Percentiles rank a stretch among this genome's conserved stretches.
These are phyloP conservation scores for Podaxis rugospora DNA, from an alignment of 768 basidiomycete genomes.

Conservation along the genomic window DNA sequence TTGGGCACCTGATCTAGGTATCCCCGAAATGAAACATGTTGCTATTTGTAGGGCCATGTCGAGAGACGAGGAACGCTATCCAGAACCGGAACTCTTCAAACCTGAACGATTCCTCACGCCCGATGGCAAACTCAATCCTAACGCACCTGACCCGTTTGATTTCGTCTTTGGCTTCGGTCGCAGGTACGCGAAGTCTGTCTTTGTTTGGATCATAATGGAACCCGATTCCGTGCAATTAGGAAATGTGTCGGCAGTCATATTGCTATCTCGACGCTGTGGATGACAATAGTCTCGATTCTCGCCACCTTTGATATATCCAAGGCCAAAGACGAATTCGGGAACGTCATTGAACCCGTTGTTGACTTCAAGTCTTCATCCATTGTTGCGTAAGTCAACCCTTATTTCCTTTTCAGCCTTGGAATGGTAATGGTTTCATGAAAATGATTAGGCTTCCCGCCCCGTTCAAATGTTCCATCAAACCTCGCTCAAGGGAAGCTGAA, in stretches of 20 bases:
- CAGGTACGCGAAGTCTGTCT: slow-evolving; percentile 8
- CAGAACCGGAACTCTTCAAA: slow-evolving; percentile 30
- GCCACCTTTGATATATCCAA: slow-evolving; percentile 25
- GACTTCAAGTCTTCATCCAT: slow-evolving; percentile 15
- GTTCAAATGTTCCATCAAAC: slow-evolving; percentile 25
- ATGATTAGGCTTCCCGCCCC: slow-evolving; percentile 18
- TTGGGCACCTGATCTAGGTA: background rate
- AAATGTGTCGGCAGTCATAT: slow-evolving; percentile 29
- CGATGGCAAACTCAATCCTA: slow-evolving; percentile 14
- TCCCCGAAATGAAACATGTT: background rate
- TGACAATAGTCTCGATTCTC: slow-evolving; percentile 25
- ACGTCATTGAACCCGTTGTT: slow-evolving; percentile 23
- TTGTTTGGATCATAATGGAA: background rate
- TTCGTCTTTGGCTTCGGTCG: slow-evolving; percentile 27
- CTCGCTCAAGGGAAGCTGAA: slow-evolving; percentile 21
- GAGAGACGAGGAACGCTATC: slow-evolving; percentile 31
- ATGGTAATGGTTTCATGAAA: background rate
- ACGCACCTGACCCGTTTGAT: slow-evolving; percentile 14
- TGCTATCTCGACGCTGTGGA: slow-evolving; percentile 22
- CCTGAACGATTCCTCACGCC: slow-evolving; percentile 31
- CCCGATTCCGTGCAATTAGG: slow-evolving; percentile 8
- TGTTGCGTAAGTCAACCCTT: slow-evolving; percentile 24
- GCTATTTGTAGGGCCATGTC: slow-evolving; percentile 31
- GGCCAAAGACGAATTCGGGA: slow-evolving; percentile 21
- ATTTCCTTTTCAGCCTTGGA: background rate